Evolutionary conservation across 305 asterid genomes (phyloP).

Genomic region (Rubia occidens): DNA sequence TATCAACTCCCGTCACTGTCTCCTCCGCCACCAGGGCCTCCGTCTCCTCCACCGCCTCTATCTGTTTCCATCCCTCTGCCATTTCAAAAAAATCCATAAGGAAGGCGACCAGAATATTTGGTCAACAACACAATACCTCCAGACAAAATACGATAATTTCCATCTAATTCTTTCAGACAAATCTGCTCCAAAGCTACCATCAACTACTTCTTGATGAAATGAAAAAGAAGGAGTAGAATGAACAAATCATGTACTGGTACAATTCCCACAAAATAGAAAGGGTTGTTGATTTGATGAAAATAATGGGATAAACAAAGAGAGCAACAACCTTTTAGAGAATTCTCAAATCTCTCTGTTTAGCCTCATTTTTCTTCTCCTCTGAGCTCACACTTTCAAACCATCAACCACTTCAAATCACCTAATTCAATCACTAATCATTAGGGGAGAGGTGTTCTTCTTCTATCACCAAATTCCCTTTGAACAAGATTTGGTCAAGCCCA

Average conservation of each 20-base stretch:
- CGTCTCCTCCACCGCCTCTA: no score
- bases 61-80: no score
- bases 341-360: neutral
- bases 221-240: no score
- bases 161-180: neutral
- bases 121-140: constrained; percentile 1
- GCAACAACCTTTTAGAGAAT: neutral
- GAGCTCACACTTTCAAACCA: neutral
- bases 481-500: constrained; percentile 12
- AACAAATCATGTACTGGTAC: no score
- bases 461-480: neutral
- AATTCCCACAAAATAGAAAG: neutral
- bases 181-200: constrained; percentile 8
- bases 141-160: neutral
- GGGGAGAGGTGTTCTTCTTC: constrained; percentile 10
- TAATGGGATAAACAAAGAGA: neutral
- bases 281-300: neutral
- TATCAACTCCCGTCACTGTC: no score
- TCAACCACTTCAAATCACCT: neutral
- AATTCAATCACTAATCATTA: neutral
- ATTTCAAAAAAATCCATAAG: no score
- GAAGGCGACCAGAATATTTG: no score
- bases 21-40: no score
- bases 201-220: neutral
- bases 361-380: constrained; percentile 6